Conservation (phyloP, 2,329 filamentous ascomycete species). For the Shiraia sp. region DNA sequence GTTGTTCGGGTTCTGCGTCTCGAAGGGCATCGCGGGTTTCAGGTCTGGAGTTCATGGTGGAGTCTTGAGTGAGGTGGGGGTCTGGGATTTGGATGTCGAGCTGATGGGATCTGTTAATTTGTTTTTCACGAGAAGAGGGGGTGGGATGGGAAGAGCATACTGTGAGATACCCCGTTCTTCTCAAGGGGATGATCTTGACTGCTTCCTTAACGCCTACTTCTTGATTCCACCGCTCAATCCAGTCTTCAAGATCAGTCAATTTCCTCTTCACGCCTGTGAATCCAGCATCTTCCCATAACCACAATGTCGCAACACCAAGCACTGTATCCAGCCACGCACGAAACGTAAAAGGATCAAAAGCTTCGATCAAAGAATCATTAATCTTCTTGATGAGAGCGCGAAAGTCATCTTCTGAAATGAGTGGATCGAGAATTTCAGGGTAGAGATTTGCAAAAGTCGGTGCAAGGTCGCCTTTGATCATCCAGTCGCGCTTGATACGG, state of each 20-base stretch:
- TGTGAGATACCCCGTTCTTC: constrained; percentile 85
- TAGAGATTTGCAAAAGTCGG: constrained; percentile 95
- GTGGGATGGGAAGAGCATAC: constrained; percentile 52
- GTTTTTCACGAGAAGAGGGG: no score
- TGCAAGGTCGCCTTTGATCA: constrained; percentile 83
- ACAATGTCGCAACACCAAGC: constrained; percentile 82
- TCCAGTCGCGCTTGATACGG: constrained; percentile 88
- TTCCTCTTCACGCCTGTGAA: constrained; percentile 74
- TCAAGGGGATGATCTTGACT: constrained; percentile 76
- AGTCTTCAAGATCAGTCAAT: constrained; percentile 71
- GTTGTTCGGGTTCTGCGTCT: no score
- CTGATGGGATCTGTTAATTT: constrained; percentile 46
- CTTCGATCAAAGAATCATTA: constrained; percentile 74
- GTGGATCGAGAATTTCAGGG: constrained; percentile 89
- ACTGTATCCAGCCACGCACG: constrained; percentile 80
- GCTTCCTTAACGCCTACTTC: constrained; percentile 62
- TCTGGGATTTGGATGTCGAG: constrained; percentile 82
- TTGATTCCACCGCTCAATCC: constrained; percentile 85
- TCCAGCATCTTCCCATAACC: constrained; percentile 92
- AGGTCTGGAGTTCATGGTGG: no score
- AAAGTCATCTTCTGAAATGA: constrained; percentile 85
- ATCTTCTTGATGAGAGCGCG: constrained; percentile 78
- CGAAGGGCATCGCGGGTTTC: no score
- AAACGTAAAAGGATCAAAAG: constrained; percentile 76
- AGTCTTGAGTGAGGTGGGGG: constrained; percentile 74